Percentiles rank a stretch among this genome's conserved stretches.
These are phyloP conservation scores for Quillaja saponaria DNA, from an alignment of 306 rosid species.

Conservation along the genomic window DNA sequence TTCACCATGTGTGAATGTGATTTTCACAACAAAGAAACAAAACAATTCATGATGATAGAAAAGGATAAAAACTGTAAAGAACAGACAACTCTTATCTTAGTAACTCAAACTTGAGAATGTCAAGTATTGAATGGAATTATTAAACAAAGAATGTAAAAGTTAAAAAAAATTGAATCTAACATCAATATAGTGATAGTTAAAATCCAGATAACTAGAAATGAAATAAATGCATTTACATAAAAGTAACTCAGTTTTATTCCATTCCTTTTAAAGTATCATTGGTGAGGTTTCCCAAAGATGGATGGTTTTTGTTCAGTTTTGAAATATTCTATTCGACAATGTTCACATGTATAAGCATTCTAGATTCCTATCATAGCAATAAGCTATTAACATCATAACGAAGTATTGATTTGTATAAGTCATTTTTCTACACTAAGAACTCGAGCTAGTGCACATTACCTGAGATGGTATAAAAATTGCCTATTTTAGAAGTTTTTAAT, in stretches of 20 bases:
- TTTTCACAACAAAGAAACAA: slow-evolving; percentile 22
- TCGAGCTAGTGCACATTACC: slow-evolving; percentile 9
- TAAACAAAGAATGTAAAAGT: no score
- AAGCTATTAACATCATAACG: background rate
- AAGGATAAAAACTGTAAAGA: slow-evolving; percentile 17
- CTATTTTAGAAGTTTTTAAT: background rate
- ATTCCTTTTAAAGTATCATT: no score
- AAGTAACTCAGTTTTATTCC: no score
- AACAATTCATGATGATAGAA: slow-evolving; percentile 7
- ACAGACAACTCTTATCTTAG: background rate
- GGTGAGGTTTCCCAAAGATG: slow-evolving; percentile 18
- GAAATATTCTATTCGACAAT: background rate
- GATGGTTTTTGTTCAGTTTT: background rate
- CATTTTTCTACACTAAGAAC: slow-evolving; percentile 13
- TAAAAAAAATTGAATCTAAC: no score
- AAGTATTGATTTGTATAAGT: slow-evolving; percentile 1
- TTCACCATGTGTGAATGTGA: slow-evolving; percentile 20
- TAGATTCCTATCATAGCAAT: slow-evolving; percentile 14
- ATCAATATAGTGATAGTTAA: no score
- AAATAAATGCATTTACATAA: no score
- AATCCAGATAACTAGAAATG: no score
- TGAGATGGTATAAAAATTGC: slow-evolving; percentile 3
- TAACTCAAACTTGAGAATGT: no score
- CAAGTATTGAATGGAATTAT: no score
- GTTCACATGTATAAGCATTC: background rate